Evolutionary conservation across 805 yeast genomes (phyloP).

Genomic region (Saturnispora sekii): DNA sequence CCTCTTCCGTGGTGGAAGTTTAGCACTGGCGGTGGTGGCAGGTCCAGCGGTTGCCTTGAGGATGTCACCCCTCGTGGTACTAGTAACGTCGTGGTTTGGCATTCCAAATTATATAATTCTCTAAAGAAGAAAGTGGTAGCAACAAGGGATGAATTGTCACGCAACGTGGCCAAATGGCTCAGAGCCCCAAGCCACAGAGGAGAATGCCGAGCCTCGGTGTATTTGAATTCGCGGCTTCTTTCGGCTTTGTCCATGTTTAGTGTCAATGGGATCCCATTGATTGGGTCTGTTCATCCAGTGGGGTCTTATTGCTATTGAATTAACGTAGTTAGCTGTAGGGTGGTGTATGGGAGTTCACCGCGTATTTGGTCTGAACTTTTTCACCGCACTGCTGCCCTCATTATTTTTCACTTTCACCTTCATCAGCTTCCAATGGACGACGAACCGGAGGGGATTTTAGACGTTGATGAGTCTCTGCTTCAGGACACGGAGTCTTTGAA

Average conservation of each 20-base stretch:
- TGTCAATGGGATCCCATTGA: no score
- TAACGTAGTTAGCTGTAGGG: no score
- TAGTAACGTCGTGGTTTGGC: constrained; percentile 7
- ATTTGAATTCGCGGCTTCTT: no score
- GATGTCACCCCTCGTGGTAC: not conserved
- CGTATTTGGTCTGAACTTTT: not conserved
- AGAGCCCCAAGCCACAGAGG: no score
- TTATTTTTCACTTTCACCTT: not conserved
- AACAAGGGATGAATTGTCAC: no score
- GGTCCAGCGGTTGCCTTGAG: not conserved
- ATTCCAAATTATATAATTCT: no score
- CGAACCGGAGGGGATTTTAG: constrained; percentile 27
- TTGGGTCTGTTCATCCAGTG: no score
- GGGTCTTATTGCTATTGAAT: no score
- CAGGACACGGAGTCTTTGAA: constrained; percentile 60
- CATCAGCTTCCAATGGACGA: not conserved
- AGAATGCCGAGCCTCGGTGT: no score
- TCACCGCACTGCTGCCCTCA: not conserved
- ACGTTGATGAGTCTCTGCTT: constrained; percentile 27
- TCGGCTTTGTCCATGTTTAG: no score
- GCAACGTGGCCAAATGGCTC: no score
- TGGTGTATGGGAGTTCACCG: not conserved
- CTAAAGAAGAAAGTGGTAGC: no score
- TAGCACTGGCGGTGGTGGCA: constrained; percentile 8
- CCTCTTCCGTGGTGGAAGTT: constrained; percentile 86